phyloP scores from a whole-genome alignment of 2,329 filamentous ascomycete genomes.

The Balansia obtecta region DNA sequence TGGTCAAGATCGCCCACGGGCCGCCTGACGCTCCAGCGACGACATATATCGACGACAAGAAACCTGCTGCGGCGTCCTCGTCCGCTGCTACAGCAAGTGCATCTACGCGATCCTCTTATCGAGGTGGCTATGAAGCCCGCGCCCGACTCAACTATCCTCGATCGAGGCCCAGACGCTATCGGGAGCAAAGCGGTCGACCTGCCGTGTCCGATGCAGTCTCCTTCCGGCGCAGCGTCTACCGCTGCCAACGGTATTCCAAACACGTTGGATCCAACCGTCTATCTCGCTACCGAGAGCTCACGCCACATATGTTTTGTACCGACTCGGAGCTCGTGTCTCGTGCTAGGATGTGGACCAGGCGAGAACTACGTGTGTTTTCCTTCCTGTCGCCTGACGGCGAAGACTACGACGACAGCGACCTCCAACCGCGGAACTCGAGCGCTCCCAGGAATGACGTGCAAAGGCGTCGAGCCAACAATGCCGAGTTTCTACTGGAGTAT shows the following conservation, averaged over 20 bases:
- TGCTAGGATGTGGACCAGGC: constrained; percentile 68
- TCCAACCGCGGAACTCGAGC: not conserved
- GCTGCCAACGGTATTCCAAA: constrained; percentile 57
- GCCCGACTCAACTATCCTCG: not conserved
- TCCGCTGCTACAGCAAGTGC: constrained; percentile 3
- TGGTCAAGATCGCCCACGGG: constrained; percentile 52
- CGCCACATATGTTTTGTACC: constrained; percentile 49
- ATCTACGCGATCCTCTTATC: not conserved
- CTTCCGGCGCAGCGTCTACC: constrained; percentile 61
- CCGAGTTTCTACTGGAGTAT: constrained; percentile 79
- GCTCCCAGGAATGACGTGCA: constrained; percentile 29
- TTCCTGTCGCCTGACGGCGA: constrained; percentile 41
- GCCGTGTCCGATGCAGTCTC: constrained; percentile 10
- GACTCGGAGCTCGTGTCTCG: constrained; percentile 60
- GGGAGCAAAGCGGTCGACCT: constrained; percentile 1
- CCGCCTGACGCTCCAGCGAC: constrained; percentile 33
- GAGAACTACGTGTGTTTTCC: constrained; percentile 73
- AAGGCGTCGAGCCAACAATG: constrained; percentile 32
- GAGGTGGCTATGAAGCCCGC: not conserved
- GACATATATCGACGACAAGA: constrained; percentile 40
- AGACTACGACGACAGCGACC: constrained; percentile 14
- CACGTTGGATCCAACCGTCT: constrained; percentile 71
- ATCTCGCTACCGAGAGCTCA: constrained; percentile 66
- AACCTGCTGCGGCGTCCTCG: not conserved
- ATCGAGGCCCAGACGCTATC: constrained; percentile 1